Conservation (phyloP, 345 rosid species). For the Gossypium turneri region DNA sequence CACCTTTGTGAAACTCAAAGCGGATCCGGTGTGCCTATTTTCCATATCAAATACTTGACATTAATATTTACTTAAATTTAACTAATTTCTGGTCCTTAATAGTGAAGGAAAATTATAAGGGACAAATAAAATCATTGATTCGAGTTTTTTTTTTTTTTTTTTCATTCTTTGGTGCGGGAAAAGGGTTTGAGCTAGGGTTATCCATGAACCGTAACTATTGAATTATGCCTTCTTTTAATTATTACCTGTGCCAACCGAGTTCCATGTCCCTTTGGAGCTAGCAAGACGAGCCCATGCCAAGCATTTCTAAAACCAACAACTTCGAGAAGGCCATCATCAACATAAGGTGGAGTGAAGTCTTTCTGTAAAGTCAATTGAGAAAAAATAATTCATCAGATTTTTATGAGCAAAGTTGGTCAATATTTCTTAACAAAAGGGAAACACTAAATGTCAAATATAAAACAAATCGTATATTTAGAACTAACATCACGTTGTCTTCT, state of each 20-base stretch:
- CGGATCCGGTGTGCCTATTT: slow-evolving; percentile 62
- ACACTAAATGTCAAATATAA: not conserved
- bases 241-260: slow-evolving; percentile 87
- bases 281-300: slow-evolving; percentile 88
- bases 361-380: slow-evolving; percentile 40
- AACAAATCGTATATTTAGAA: not conserved
- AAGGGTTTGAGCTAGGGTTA: slow-evolving; percentile 77
- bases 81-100: not conserved
- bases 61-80: no score
- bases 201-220: slow-evolving; percentile 7
- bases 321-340: slow-evolving; percentile 79
- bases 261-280: slow-evolving; percentile 84
- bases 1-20: slow-evolving; percentile 76
- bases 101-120: slow-evolving; percentile 38
- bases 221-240: not conserved
- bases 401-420: not conserved
- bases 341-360: slow-evolving; percentile 70
- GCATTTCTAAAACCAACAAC: slow-evolving; percentile 95
- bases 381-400: slow-evolving; percentile 4
- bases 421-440: not conserved
- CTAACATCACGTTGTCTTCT: slow-evolving; percentile 47
- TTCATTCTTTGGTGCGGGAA: slow-evolving; percentile 8
- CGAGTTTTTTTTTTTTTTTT: slow-evolving; percentile 23
- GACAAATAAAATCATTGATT: slow-evolving; percentile 76
- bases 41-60: slow-evolving; percentile 5